These are phyloP conservation scores for Erodium trifolium DNA, from an alignment of 441 rosid genomes.

Conservation along the genomic window DNA sequence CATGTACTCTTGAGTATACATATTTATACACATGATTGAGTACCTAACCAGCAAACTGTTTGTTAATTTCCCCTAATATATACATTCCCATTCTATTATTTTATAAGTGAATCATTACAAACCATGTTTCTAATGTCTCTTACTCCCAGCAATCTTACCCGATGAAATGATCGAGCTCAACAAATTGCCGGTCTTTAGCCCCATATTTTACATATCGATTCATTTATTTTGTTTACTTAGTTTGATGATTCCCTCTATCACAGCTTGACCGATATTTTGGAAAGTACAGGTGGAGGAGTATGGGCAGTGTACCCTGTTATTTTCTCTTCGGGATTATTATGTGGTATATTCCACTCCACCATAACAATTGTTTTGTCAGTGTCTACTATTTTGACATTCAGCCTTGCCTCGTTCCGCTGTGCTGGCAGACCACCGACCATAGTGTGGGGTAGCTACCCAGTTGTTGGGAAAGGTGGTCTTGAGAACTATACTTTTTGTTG, in stretches of 20 bases:
- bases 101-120: too few relatives aligned
- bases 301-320: constrained; percentile 77
- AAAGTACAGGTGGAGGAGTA: constrained; percentile 71
- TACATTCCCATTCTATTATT: too few relatives aligned
- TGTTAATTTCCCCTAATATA: too few relatives aligned
- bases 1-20: too few relatives aligned
- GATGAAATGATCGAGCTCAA: background rate
- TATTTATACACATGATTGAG: too few relatives aligned
- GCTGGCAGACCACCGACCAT: constrained; percentile 57
- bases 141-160: background rate
- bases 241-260: constrained; percentile 8
- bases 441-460: constrained; percentile 76
- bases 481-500: constrained; percentile 74
- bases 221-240: background rate
- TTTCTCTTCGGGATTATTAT: constrained; percentile 54
- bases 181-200: background rate
- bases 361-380: constrained; percentile 37
- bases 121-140: too few relatives aligned
- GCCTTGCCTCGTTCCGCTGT: constrained; percentile 59
- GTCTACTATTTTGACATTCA: constrained; percentile 49
- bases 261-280: constrained; percentile 16
- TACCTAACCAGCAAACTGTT: too few relatives aligned
- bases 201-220: background rate
- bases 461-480: constrained; percentile 61
- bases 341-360: constrained; percentile 46